Conservation (phyloP, 768 basidiomycete genomes). For the Suillus fuscotomentosus region DNA sequence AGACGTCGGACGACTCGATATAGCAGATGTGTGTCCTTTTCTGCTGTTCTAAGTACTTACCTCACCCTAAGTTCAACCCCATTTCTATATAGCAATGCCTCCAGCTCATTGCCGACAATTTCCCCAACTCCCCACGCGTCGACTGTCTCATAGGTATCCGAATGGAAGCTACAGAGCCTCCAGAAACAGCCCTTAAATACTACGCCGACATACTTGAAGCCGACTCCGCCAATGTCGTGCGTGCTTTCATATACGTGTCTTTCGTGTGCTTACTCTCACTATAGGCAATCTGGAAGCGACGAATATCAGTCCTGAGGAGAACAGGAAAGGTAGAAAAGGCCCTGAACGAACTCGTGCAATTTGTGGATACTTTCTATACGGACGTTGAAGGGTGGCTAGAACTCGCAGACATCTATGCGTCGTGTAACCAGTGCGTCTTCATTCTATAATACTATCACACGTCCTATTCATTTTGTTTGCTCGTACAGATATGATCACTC, state of each 20-base stretch:
- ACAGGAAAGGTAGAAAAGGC: conserved; percentile 63
- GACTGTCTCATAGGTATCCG: conserved; percentile 76
- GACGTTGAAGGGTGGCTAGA: conserved; percentile 90
- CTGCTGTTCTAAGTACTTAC: not conserved
- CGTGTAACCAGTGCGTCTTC: conserved; percentile 65
- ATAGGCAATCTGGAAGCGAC: conserved; percentile 78
- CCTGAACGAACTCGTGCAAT: conserved; percentile 66
- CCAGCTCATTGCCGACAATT: conserved; percentile 57
- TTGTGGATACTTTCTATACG: conserved; percentile 85
- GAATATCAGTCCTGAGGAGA: conserved; percentile 67
- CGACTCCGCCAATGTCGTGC: conserved; percentile 70
- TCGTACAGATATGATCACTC: conserved; percentile 63
- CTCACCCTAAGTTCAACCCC: conserved; percentile 10
- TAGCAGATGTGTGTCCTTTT: conserved; percentile 64
- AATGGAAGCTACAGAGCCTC: conserved; percentile 64
- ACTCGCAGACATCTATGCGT: conserved; percentile 76
- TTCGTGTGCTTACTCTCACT: not conserved
- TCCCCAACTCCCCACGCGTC: conserved; percentile 83
- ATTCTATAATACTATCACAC: not conserved
- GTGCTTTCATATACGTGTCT: conserved; percentile 24
- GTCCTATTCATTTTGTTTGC: conserved; percentile 2
- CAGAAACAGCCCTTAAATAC: conserved; percentile 56
- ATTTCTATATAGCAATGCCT: conserved; percentile 36
- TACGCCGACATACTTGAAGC: conserved; percentile 60
- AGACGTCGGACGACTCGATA: conserved; percentile 67